Base-by-base conservation (phyloP, 192 early-diverging fungal species). In the Paraglomus occultum region DNA sequence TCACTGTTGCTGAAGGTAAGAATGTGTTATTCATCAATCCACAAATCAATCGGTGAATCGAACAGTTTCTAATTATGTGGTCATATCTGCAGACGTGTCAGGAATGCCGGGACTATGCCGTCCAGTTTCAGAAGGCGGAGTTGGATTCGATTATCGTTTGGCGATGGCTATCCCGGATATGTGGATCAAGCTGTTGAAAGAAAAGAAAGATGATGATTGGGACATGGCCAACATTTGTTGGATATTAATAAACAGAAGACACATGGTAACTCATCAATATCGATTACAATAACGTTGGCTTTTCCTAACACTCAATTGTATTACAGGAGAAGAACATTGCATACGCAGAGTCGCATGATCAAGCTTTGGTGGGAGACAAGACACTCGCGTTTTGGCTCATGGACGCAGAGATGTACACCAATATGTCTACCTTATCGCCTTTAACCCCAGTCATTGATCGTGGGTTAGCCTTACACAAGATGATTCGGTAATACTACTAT, bases 121-220 rank as follows among this genome's bases (percentile, higher is more conserved):
- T 17, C 83, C 91, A 11, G 87, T 93, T 0, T 62, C 66, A 1
- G 95, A 99, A 76, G 95, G 96, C 58, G 96, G 96, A 42, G 80
- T 95, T 38, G 96, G 96, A 0, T 98, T 98, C 74, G 96, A 98
- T 78, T 98, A 97, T 77, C 90, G 96, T 38, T 82, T 98, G 22
- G 90, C 88, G 0, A 98, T 98, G 96, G 94, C 96, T 39, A 80
- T 97, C 39, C 96, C 96, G 1, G 96, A 98, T 79, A 98, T 95
- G 92, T 98, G 96, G 96, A 98, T 98, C 85, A 98, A 97, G 81
- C 62, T 95, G 67, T 79, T 98, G 53, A 98, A 98, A 76, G 95
- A 98, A 76, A 79, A 85, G 73, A 74, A 72, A 11, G 95, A 98
- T 67, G 94, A 95, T 74, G 90, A 95, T 67, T 98, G 95, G 95